Conservation (phyloP, 768 basidiomycete genomes). For the Pisolithus albus region DNA sequence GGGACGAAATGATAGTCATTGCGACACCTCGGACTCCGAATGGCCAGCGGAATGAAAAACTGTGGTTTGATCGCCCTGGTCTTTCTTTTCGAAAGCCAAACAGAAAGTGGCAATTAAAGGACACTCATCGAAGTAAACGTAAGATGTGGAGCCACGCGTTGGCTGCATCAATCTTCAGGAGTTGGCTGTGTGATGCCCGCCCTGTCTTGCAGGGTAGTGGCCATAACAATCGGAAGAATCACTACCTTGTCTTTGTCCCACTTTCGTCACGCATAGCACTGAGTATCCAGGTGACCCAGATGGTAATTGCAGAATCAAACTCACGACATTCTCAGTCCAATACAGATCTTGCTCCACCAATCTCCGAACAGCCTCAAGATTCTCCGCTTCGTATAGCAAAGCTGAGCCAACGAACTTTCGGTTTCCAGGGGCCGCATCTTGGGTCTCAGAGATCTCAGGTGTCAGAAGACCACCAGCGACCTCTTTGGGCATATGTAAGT, state of each 20-base stretch:
- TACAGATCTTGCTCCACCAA: conserved; percentile 38
- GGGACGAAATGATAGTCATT: no score
- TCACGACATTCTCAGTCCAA: conserved; percentile 36
- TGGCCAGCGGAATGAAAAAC: no score
- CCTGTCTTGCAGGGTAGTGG: conserved; percentile 27
- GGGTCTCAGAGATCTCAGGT: conserved; percentile 56
- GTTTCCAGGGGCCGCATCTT: conserved; percentile 35
- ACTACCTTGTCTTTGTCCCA: conserved; percentile 53
- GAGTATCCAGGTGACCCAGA: not conserved
- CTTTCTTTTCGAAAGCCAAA: no score
- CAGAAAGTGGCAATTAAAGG: not conserved
- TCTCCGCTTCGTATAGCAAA: conserved; percentile 48
- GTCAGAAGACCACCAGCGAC: conserved; percentile 53
- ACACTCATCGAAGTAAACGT: not conserved
- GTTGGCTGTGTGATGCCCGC: conserved; percentile 18
- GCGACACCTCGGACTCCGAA: no score
- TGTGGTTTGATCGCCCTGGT: no score
- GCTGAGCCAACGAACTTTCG: conserved; percentile 59
- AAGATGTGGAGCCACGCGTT: not conserved
- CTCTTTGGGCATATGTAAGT: conserved; percentile 24
- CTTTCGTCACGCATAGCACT: conserved; percentile 24
- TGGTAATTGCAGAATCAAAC: conserved; percentile 10
- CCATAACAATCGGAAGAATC: conserved; percentile 41
- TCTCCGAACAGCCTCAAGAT: conserved; percentile 39
- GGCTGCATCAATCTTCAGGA: conserved; percentile 11